Percentiles rank a stretch among this genome's conserved stretches.
Conservation (phyloP, 106 monocot species). For the Dendrobium nobile region DNA sequence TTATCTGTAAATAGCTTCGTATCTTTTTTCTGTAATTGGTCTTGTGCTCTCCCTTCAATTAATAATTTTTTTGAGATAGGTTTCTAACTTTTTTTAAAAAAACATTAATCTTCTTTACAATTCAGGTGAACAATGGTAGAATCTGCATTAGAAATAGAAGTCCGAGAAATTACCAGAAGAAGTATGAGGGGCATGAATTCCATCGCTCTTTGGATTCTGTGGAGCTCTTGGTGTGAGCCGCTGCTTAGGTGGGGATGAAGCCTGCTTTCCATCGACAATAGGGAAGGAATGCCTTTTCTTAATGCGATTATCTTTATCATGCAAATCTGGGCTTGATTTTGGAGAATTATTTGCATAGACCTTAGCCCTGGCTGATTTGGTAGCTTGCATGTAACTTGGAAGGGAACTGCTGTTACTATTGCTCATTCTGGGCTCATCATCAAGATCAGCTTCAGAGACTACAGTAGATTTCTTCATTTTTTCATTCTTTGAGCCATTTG, state of each 20-base stretch:
- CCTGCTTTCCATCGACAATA: too few species aligned
- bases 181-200: neutral
- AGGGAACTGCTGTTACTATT: constrained; percentile 36
- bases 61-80: too few species aligned
- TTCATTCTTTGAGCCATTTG: constrained; percentile 29
- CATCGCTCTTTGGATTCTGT: neutral
- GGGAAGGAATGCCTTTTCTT: constrained; percentile 65
- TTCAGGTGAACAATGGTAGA: too few species aligned
- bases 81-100: too few species aligned
- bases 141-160: too few species aligned
- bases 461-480: constrained; percentile 36
- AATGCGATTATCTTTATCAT: constrained; percentile 33
- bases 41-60: too few species aligned
- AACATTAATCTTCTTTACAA: too few species aligned
- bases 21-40: too few species aligned
- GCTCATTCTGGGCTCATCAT: constrained; percentile 49
- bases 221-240: neutral
- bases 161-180: neutral
- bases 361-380: constrained; percentile 85
- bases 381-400: constrained; percentile 95
- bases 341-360: constrained; percentile 45
- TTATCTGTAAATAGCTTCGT: too few species aligned
- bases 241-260: too few species aligned
- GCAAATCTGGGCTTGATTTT: constrained; percentile 70
- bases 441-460: constrained; percentile 27